phyloP scores from a whole-genome alignment of 1,284 basidiomycete species.

The Ustilago vetiveriae region DNA sequence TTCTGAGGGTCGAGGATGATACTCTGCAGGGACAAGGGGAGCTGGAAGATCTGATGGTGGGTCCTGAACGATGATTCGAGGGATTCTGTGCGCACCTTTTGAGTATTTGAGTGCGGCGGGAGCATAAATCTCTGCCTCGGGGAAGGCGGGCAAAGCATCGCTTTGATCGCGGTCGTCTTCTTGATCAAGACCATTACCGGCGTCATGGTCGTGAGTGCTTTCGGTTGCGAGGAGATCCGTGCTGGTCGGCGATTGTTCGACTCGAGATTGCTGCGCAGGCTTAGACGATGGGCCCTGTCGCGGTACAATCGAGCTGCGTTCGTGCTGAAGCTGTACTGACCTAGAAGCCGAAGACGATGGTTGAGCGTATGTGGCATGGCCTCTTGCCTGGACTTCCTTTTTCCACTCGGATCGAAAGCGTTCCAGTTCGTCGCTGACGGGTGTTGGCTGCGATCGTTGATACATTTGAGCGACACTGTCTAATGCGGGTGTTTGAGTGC shows the following conservation, averaged over 20 bases:
- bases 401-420: conserved; percentile 50
- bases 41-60: conserved; percentile 8
- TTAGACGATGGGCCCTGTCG: conserved; percentile 1
- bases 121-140: conserved; percentile 44
- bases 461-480: neutral
- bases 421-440: conserved; percentile 47
- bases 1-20: conserved; percentile 6
- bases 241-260: too few species aligned
- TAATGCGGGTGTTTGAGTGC: conserved; percentile 20
- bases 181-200: too few species aligned
- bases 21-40: conserved; percentile 16
- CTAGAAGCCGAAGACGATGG: conserved; percentile 1
- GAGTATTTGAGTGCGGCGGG: conserved; percentile 51
- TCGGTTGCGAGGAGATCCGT: too few species aligned
- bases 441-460: neutral
- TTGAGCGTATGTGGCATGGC: conserved; percentile 19
- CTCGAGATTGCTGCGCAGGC: neutral
- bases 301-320: neutral
- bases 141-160: conserved; percentile 17
- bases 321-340: neutral
- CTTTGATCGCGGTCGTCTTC: neutral
- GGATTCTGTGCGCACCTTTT: conserved; percentile 41
- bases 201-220: too few species aligned
- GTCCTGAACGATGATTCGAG: conserved; percentile 3
- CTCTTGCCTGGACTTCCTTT: conserved; percentile 39